Evolutionary conservation across 345 rosid genomes (phyloP), one percentile per base, ranked within the genome.

Genomic region (Atalantia buxifolia): DNA sequence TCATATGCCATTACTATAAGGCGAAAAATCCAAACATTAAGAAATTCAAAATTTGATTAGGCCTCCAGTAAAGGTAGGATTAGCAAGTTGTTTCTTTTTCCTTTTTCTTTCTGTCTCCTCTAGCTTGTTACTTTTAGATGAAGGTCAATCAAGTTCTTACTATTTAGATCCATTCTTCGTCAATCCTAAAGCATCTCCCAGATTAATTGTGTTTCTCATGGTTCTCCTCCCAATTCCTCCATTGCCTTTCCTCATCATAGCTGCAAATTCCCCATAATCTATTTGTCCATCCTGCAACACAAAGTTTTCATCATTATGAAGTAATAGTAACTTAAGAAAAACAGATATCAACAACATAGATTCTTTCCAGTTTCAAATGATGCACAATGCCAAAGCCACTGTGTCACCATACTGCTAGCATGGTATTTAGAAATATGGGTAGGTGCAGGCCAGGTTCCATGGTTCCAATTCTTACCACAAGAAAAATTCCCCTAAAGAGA

Each of bases 221-320:
- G 87, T 81, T 86, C 92, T 87, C 83, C 94, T 85, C 59, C 92
- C 89, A 64, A 87, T 79, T 35, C 87, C 91, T 36, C 91, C 92
- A 56, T 90, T 90, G 72, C 92, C 95, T 83, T 82, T 90, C 87
- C 90, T 84, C 95, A 91, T 91, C 95, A 91, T 91, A 10, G 93
- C 92, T 18, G 88, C 91, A 85, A 91, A 91, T 69, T 91, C 95
- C 42, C 83, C 92, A 77, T 91, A 91, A 78, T 90, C 91, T 78
- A 91, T 91, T 78, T 86, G 89, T 28, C 95, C 95, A 86, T 91
- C 95, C 95, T 91, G 86, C 82, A 76, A 61, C 36, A 25, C 75
- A 69, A 68, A 30, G 9, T 30, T 70, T 55, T 6, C 36, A 9
- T 65, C 9, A 48, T n/a, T n/a, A 22, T 21, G 4, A 53, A 56